Conservation (phyloP, 2,329 filamentous ascomycete species). For the Trichothecium sympodiale region DNA sequence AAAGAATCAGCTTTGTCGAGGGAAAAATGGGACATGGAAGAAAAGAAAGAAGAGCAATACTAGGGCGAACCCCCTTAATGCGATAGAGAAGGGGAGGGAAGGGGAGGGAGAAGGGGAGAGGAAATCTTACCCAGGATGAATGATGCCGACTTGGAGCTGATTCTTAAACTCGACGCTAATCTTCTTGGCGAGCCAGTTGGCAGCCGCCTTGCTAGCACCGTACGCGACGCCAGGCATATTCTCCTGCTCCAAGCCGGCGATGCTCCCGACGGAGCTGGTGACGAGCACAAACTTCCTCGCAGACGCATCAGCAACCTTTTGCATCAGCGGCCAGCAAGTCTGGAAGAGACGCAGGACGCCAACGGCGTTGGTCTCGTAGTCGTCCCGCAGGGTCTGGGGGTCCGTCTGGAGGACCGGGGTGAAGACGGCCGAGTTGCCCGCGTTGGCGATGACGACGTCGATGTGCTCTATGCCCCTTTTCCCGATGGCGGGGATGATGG, state of each 20-base stretch:
- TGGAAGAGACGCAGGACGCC: constrained; percentile 31
- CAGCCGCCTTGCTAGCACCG: constrained; percentile 28
- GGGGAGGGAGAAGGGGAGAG: neutral
- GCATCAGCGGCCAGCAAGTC: constrained; percentile 27
- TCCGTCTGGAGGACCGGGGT: neutral
- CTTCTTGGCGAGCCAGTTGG: constrained; percentile 18
- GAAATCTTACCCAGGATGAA: constrained; percentile 17
- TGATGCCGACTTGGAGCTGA: constrained; percentile 19
- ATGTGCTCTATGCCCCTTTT: constrained; percentile 23
- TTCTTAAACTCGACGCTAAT: constrained; percentile 19
- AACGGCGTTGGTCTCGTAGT: constrained; percentile 14
- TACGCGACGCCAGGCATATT: constrained; percentile 25
- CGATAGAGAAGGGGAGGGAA: neutral
- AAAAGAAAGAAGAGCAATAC: no score
- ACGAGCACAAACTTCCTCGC: constrained; percentile 11
- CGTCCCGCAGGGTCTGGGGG: constrained; percentile 1
- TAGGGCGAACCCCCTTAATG: no score
- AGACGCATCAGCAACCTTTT: constrained; percentile 13
- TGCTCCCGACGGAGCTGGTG: constrained; percentile 8
- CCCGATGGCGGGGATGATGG: constrained; percentile 10
- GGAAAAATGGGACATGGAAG: no score
- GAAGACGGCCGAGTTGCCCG: neutral
- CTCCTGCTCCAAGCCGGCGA: constrained; percentile 9
- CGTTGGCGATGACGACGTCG: constrained; percentile 21
- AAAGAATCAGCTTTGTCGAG: no score